phyloP scores from a whole-genome alignment of 2,329 filamentous ascomycete species.

The Pseudogymnoascus sp. region DNA sequence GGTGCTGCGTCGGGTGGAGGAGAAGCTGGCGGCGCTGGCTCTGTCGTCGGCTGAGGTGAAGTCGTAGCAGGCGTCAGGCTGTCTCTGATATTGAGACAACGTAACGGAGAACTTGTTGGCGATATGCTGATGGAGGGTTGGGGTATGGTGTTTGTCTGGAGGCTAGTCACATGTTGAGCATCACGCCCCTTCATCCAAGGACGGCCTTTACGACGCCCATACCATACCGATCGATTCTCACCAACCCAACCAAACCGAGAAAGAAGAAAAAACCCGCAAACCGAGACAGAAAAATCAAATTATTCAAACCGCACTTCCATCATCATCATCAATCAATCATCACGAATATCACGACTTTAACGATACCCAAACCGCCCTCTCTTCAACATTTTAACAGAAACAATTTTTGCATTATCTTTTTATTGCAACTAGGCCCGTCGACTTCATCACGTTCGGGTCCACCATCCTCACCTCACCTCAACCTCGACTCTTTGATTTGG shows the following conservation, averaged over 20 bases:
- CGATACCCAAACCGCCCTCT: neutral
- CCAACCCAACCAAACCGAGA: neutral
- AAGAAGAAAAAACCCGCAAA: neutral
- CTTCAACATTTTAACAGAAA: no score
- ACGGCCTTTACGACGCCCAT: no score
- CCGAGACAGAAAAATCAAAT: neutral
- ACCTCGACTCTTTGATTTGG: no score
- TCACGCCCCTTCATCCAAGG: neutral
- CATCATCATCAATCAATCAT: no score
- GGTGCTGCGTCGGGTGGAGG: constrained; percentile 47
- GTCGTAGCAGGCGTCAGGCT: neutral
- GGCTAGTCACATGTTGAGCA: neutral
- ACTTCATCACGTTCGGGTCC: no score
- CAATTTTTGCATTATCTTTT: no score
- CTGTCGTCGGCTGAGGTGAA: neutral
- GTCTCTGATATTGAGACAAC: no score
- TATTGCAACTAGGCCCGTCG: no score
- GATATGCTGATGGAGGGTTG: neutral
- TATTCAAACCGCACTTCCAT: no score
- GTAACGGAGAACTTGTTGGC: no score
- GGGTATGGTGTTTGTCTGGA: neutral
- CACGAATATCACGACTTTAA: neutral
- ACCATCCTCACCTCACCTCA: no score
- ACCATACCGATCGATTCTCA: neutral
- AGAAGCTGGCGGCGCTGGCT: constrained; percentile 39